Evolutionary conservation across 2,329 filamentous ascomycete species (phyloP), one percentile per base, ranked within the genome.

Genomic region (Monosporascus sp.): DNA sequence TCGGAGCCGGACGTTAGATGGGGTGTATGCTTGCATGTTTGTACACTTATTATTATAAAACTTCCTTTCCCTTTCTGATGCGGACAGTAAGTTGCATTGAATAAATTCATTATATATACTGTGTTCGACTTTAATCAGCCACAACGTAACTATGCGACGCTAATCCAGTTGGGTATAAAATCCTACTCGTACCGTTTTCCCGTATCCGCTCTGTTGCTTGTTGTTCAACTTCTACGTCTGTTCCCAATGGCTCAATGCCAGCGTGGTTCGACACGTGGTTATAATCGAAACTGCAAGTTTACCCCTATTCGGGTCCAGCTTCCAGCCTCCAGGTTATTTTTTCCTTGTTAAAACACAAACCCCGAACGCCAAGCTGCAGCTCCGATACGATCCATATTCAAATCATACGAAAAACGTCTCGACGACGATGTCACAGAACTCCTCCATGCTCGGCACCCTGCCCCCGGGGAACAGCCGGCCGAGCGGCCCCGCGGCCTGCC

Each of bases 391-490:
- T 50, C 42, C 47, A 49, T 14, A 48, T 44, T 50, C 50, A 15
- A 47, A n/a, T 49, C 54, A 66, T 39, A 64, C 52, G 47, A 68
- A 64, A 18, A 69, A 55, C 5, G 49, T 59, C 41, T 66, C 64
- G 49, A 69, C 55, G 44, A 68, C 54, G 17, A 62, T 60, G 52
- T 69, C 67, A 41, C 57, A 66, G 14, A 68, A 57, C 31, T 68
- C 64, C n/a, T 64, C 61, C 39, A 66, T 47, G 36, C 45, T 65
- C 22, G 62, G 62, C 17, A 64, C 45, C 42, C 54, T 62, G 38
- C 61, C 57, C n/a, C 56, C 50, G 20, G 51, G 48, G 31, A 64
- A 46, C 22, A 62, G 6, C 4, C 52, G 55, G 14, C 51, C 50
- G 7, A 64, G 37, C 39, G 22, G 42, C 11, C 24, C 22, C 5